Evolutionary conservation across 176 grass and related monocot species (phyloP).

Genomic region (Phoenix roebelenii): DNA sequence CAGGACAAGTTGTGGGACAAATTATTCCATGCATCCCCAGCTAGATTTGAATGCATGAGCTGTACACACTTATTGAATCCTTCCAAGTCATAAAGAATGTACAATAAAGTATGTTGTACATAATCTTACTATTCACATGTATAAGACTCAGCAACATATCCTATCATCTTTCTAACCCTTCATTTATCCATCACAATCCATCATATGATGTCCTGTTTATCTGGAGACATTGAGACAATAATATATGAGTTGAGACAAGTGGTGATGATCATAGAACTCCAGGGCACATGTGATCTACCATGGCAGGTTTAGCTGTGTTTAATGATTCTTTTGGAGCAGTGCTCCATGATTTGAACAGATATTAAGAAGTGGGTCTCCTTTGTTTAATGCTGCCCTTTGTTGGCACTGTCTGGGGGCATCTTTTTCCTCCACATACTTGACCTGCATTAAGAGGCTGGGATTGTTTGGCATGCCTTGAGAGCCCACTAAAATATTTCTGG

Average conservation of each 20-base stretch:
- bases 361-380: conserved; percentile 8
- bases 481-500: conserved; percentile 6
- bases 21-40: no score
- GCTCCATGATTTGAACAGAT: conserved; percentile 5
- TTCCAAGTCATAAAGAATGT: no score
- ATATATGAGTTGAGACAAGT: background rate
- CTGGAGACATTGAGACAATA: background rate
- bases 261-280: conserved; percentile 5
- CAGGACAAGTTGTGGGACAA: no score
- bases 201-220: background rate
- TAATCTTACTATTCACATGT: no score
- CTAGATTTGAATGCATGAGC: no score
- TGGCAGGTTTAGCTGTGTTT: conserved; percentile 7
- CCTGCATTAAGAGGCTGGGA: conserved; percentile 4
- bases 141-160: no score
- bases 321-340: conserved; percentile 4
- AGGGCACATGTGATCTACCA: background rate
- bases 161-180: background rate
- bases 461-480: conserved; percentile 14
- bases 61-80: no score
- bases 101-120: no score
- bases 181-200: background rate
- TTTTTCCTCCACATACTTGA: conserved; percentile 3
- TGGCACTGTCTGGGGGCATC: conserved; percentile 17
- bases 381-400: background rate